phyloP scores from a whole-genome alignment of 805 yeast genomes.

The Metschnikowia reukaufii region DNA sequence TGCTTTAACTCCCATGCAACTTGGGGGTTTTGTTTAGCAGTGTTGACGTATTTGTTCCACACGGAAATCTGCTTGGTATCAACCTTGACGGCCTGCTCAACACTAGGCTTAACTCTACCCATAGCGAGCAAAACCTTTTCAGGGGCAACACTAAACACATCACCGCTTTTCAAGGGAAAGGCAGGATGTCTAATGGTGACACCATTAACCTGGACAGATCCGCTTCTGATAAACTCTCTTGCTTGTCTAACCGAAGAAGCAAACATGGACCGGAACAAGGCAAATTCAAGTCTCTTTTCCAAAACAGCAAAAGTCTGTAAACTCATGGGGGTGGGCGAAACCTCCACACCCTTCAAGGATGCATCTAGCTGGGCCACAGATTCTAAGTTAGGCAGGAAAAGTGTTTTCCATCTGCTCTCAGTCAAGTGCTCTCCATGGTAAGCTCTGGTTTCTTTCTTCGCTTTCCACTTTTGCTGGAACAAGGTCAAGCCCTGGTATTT shows the following conservation, averaged over 20 bases:
- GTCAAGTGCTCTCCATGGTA: slow-evolving; percentile 94
- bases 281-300: slow-evolving; percentile 87
- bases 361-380: slow-evolving; percentile 91
- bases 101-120: slow-evolving; percentile 81
- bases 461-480: slow-evolving; percentile 87
- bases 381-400: slow-evolving; percentile 68
- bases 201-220: slow-evolving; percentile 86
- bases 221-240: slow-evolving; percentile 77
- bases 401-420: slow-evolving; percentile 75
- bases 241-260: slow-evolving; percentile 95
- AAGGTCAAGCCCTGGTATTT: slow-evolving; percentile 62
- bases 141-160: slow-evolving; percentile 81
- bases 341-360: slow-evolving; percentile 59
- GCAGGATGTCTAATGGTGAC: slow-evolving; percentile 75
- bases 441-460: slow-evolving; percentile 89
- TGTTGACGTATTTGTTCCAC: slow-evolving; percentile 73
- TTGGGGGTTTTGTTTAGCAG: slow-evolving; percentile 57
- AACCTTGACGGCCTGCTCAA: slow-evolving; percentile 62
- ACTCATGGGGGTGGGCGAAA: slow-evolving; percentile 72
- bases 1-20: slow-evolving; percentile 52
- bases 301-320: slow-evolving; percentile 85
- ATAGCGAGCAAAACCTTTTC: slow-evolving; percentile 80
- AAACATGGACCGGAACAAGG: slow-evolving; percentile 87
- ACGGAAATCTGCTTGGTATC: slow-evolving; percentile 70
- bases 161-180: slow-evolving; percentile 78